These are phyloP conservation scores for Apiotrichum akiyoshidainum DNA, from an alignment of 1,284 basidiomycete species.

Conservation along the genomic window DNA sequence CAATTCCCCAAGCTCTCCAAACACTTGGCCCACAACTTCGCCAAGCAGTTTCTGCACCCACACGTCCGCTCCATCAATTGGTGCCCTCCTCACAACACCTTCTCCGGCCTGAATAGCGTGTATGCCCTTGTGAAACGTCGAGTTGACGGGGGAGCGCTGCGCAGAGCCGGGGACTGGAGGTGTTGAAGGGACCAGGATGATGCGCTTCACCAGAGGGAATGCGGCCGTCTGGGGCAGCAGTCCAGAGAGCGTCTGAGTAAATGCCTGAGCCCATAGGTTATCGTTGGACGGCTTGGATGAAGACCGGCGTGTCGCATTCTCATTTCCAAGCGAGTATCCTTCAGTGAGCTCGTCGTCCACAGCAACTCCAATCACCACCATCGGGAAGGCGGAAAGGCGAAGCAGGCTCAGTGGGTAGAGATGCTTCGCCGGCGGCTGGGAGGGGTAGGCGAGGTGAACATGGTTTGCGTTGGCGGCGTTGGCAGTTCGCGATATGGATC, in stretches of 20 bases:
- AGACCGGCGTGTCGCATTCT: not conserved
- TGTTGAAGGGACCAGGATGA: conserved; percentile 57
- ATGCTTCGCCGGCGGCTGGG: conserved; percentile 36
- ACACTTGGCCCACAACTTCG: conserved; percentile 76
- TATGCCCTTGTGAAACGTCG: conserved; percentile 6
- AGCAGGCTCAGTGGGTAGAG: conserved; percentile 41
- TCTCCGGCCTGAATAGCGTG: not conserved
- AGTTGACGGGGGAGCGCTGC: not conserved
- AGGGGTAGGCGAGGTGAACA: conserved; percentile 40
- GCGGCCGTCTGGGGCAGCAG: conserved; percentile 59
- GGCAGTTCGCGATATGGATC: conserved; percentile 32
- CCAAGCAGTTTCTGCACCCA: conserved; percentile 82
- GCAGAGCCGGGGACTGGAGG: not conserved
- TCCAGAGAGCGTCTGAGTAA: conserved; percentile 36
- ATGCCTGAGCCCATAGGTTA: conserved; percentile 25
- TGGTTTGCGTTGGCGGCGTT: conserved; percentile 37
- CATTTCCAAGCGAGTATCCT: not conserved
- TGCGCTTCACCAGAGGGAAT: conserved; percentile 64
- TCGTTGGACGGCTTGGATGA: not conserved
- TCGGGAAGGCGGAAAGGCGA: conserved; percentile 38
- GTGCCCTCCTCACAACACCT: conserved; percentile 26
- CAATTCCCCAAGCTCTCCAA: conserved; percentile 74
- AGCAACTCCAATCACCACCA: conserved; percentile 45
- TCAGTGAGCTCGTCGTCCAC: conserved; percentile 25
- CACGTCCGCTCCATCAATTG: conserved; percentile 30